Evolutionary conservation across 495 filamentous ascomycete genomes (phyloP).

Genomic region (Baudoinia panamericana): DNA sequence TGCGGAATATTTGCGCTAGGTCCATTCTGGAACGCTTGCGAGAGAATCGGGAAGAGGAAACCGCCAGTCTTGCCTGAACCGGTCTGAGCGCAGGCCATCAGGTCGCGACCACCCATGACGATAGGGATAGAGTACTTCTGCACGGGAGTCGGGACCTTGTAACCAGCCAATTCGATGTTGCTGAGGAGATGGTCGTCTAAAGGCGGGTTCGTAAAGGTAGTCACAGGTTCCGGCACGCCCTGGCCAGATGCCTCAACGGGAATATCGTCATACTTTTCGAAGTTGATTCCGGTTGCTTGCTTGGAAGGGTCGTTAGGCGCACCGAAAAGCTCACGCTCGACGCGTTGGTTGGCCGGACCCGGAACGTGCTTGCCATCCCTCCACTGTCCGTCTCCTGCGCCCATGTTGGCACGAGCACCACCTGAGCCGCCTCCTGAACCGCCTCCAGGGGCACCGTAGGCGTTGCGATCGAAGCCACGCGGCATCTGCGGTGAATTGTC

Average conservation of each 20-base stretch:
- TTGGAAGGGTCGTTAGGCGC: slow-evolving; percentile 85
- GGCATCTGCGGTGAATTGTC: slow-evolving; percentile 28
- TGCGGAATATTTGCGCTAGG: slow-evolving; percentile 49
- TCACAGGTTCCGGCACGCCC: slow-evolving; percentile 83
- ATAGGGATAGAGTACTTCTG: slow-evolving; percentile 98
- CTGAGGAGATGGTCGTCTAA: slow-evolving; percentile 78
- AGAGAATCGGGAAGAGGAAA: slow-evolving; percentile 96
- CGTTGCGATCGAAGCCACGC: slow-evolving; percentile 48
- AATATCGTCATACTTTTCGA: slow-evolving; percentile 98
- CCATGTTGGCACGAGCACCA: slow-evolving; percentile 42
- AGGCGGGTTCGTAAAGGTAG: slow-evolving; percentile 82
- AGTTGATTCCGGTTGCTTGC: slow-evolving; percentile 96
- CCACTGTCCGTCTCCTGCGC: slow-evolving; percentile 91
- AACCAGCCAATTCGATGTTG: slow-evolving; percentile 87
- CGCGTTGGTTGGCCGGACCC: slow-evolving; percentile 70
- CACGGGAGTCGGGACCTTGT: slow-evolving; percentile 88
- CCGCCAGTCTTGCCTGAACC: slow-evolving; percentile 99
- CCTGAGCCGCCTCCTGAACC: slow-evolving; percentile 40
- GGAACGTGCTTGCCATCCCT: slow-evolving; percentile 90
- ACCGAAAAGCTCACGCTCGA: slow-evolving; percentile 94
- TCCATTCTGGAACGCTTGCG: slow-evolving; percentile 82
- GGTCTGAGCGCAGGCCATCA: slow-evolving; percentile 99
- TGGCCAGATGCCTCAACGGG: slow-evolving; percentile 93
- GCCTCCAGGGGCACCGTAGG: slow-evolving; percentile 51
- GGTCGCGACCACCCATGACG: slow-evolving; percentile 87